These are phyloP conservation scores for Haberlea rhodopensis DNA, from an alignment of 257 asterid species.

Conservation along the genomic window DNA sequence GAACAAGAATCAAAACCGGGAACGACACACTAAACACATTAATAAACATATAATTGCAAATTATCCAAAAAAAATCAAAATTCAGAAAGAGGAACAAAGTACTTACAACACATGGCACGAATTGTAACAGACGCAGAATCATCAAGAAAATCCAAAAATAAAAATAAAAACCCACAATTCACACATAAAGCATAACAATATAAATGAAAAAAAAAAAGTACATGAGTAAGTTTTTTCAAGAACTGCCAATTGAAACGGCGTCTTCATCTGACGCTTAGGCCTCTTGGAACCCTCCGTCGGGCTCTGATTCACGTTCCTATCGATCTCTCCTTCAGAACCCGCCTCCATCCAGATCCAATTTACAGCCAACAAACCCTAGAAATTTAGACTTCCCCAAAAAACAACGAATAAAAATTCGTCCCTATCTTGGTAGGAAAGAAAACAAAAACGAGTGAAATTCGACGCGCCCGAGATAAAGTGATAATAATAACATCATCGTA, in stretches of 20 bases:
- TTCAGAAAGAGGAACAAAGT: constrained; percentile 9
- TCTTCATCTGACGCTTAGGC: constrained; percentile 99
- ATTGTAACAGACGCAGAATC: background rate
- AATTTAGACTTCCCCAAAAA: constrained; percentile 24
- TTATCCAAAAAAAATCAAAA: constrained; percentile 3
- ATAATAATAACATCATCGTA: constrained; percentile 10
- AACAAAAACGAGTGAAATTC: constrained; percentile 33
- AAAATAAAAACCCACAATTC: constrained; percentile 13
- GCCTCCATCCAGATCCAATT: constrained; percentile 72
- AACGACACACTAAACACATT: background rate
- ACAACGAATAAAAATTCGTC: constrained; percentile 23
- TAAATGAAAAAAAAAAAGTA: constrained; percentile 40
- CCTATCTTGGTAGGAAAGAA: constrained; percentile 41
- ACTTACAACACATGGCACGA: constrained; percentile 5
- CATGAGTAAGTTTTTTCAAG: constrained; percentile 84
- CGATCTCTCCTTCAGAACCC: constrained; percentile 76
- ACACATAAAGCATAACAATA: constrained; percentile 11
- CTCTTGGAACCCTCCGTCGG: constrained; percentile 62
- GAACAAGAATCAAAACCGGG: background rate
- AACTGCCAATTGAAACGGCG: constrained; percentile 89
- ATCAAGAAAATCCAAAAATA: constrained; percentile 4
- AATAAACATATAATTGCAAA: constrained; percentile 3
- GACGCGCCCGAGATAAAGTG: constrained; percentile 32
- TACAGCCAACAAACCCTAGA: constrained; percentile 63
- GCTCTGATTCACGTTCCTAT: constrained; percentile 46